These are phyloP conservation scores for Pseudocercospora fijiensis DNA, from an alignment of 2,329 filamentous ascomycete genomes.

Conservation along the genomic window DNA sequence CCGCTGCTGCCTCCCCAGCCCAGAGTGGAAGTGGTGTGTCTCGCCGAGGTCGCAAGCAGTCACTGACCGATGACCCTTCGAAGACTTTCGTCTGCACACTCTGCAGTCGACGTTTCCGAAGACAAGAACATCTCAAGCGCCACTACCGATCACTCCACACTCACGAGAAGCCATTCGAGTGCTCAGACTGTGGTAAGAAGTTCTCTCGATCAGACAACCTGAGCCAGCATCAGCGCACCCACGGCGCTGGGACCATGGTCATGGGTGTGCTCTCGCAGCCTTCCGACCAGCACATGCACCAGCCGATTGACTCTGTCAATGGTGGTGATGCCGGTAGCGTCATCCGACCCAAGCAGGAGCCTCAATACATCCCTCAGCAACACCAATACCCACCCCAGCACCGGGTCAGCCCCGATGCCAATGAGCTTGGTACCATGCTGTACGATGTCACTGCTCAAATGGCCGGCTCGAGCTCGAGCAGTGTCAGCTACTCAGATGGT, in stretches of 20 bases:
- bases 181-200: constrained; percentile 97
- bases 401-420: constrained; percentile 53
- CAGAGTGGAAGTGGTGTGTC: constrained; percentile 63
- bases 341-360: constrained; percentile 38
- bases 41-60: constrained; percentile 97
- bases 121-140: constrained; percentile 97
- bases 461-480: constrained; percentile 55
- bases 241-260: constrained; percentile 83
- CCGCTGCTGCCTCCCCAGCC: constrained; percentile 33
- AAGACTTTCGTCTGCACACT: constrained; percentile 98
- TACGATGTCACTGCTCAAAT: constrained; percentile 74
- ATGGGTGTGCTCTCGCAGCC: constrained; percentile 69
- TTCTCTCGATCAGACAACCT: constrained; percentile 98
- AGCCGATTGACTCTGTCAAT: constrained; percentile 38
- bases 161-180: constrained; percentile 97
- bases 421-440: constrained; percentile 70
- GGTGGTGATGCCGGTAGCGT: constrained; percentile 38
- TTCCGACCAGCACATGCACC: constrained; percentile 30
- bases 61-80: constrained; percentile 91
- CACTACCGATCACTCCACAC: constrained; percentile 98
- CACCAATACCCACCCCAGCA: constrained; percentile 29
- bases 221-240: constrained; percentile 90
- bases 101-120: constrained; percentile 94
- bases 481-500: constrained; percentile 35
- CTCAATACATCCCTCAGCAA: constrained; percentile 26